phyloP scores from a whole-genome alignment of 75 land plant genomes.

The Selaginella moellendorffii region DNA sequence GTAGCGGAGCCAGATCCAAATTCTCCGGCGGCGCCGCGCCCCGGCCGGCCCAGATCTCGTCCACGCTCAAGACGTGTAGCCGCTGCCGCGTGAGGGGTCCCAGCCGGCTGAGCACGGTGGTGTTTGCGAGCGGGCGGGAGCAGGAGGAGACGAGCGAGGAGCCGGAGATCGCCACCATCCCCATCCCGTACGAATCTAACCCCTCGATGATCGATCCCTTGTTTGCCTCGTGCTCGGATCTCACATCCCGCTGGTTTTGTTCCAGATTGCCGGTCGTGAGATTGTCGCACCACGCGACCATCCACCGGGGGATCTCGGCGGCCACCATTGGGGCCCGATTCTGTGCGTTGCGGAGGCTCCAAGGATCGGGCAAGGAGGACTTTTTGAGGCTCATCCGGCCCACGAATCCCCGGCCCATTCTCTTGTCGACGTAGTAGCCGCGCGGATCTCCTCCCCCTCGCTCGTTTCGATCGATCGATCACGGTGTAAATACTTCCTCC shows the following conservation, averaged over 20 bases:
- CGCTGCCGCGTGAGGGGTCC: not conserved
- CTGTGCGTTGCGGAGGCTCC: constrained; percentile 7
- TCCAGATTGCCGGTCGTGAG: not conserved
- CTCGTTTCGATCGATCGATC: too few species aligned
- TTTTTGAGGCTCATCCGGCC: not conserved
- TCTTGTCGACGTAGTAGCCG: not conserved
- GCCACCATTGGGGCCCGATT: not conserved
- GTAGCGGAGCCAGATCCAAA: not conserved
- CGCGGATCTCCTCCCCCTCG: too few species aligned
- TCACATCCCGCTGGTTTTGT: not conserved
- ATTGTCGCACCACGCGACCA: not conserved
- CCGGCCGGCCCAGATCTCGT: not conserved
- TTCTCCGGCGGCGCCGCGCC: not conserved
- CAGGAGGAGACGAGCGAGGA: not conserved
- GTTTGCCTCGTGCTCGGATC: not conserved
- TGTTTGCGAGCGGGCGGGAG: not conserved
- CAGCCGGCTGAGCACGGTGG: not conserved
- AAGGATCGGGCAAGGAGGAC: constrained; percentile 1
- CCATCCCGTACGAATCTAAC: not conserved
- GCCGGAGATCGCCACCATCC: constrained; percentile 5
- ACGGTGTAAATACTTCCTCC: too few species aligned
- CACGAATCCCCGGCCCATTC: constrained; percentile 8
- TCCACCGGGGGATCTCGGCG: not conserved
- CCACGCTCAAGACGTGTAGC: not conserved
- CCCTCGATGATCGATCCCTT: not conserved